Evolutionary conservation across 129 eudicot genomes (phyloP).

Genomic region (Centrapalus pauciflorus): DNA sequence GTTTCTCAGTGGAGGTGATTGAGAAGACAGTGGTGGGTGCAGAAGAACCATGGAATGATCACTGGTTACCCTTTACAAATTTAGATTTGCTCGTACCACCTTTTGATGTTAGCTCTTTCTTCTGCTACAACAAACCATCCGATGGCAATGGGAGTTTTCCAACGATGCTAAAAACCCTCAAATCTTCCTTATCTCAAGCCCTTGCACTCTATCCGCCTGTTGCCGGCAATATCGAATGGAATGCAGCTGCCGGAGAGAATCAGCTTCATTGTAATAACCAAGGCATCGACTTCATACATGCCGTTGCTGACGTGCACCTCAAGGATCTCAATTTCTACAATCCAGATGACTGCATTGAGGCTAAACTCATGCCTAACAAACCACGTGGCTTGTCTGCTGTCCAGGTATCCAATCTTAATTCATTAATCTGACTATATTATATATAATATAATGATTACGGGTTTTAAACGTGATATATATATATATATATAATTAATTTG

Average conservation of each 20-base stretch:
- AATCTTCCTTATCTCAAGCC: slow-evolving; percentile 17
- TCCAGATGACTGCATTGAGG: slow-evolving; percentile 39
- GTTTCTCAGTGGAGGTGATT: neutral
- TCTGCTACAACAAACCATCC: slow-evolving; percentile 16
- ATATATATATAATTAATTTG: no score
- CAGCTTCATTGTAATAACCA: slow-evolving; percentile 38
- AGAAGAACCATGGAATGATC: slow-evolving; percentile 7
- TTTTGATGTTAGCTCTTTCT: slow-evolving; percentile 6
- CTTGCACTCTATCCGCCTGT: slow-evolving; percentile 22
- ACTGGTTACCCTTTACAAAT: slow-evolving; percentile 13
- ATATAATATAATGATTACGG: no score
- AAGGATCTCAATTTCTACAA: slow-evolving; percentile 35
- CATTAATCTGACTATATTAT: no score
- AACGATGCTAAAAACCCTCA: slow-evolving; percentile 1
- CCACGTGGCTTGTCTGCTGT: slow-evolving; percentile 28
- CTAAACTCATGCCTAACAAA: slow-evolving; percentile 37
- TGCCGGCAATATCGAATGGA: slow-evolving; percentile 28
- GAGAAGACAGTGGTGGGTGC: slow-evolving; percentile 10
- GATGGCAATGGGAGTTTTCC: slow-evolving; percentile 1
- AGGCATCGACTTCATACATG: slow-evolving; percentile 43
- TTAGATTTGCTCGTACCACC: slow-evolving; percentile 7
- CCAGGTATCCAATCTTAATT: no score
- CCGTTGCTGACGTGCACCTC: slow-evolving; percentile 29
- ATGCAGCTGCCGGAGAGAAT: slow-evolving; percentile 35
- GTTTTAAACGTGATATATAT: no score